Evolutionary conservation across 2,329 filamentous ascomycete genomes (phyloP).

Genomic region (Xylaria sp.): DNA sequence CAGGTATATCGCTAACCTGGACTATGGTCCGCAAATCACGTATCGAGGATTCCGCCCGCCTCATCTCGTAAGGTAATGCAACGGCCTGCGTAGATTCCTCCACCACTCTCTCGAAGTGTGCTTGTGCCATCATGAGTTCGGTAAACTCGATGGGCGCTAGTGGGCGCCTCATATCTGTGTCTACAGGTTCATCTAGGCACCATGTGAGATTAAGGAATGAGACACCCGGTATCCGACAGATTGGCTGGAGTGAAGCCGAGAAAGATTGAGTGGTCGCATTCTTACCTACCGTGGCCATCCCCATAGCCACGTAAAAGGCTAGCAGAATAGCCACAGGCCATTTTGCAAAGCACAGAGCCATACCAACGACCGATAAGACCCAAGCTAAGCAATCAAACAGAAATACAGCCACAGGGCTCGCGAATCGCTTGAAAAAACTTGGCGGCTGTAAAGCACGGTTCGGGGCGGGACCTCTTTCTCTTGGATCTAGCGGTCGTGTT

Average conservation of each 20-base stretch:
- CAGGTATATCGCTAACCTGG: slow-evolving; percentile 69
- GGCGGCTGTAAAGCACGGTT: slow-evolving; percentile 24
- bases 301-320: slow-evolving; percentile 65
- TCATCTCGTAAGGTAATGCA: slow-evolving; percentile 78
- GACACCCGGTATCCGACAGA: slow-evolving; percentile 72
- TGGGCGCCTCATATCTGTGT: slow-evolving; percentile 16
- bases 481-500: neutral
- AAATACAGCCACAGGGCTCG: slow-evolving; percentile 45
- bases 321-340: slow-evolving; percentile 67
- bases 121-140: slow-evolving; percentile 74
- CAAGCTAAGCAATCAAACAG: slow-evolving; percentile 53
- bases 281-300: slow-evolving; percentile 62
- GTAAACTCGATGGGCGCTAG: slow-evolving; percentile 67
- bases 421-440: slow-evolving; percentile 42
- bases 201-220: slow-evolving; percentile 68
- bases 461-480: neutral
- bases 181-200: slow-evolving; percentile 51
- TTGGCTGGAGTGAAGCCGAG: slow-evolving; percentile 65
- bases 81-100: slow-evolving; percentile 69
- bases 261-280: slow-evolving; percentile 68
- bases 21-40: slow-evolving; percentile 77
- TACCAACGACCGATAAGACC: slow-evolving; percentile 59
- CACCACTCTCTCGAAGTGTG: slow-evolving; percentile 77
- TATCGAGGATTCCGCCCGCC: slow-evolving; percentile 74
- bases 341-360: slow-evolving; percentile 67